phyloP scores from a whole-genome alignment of 371 early-diverging fungal genomes.

The Haplosporangium sp. region DNA sequence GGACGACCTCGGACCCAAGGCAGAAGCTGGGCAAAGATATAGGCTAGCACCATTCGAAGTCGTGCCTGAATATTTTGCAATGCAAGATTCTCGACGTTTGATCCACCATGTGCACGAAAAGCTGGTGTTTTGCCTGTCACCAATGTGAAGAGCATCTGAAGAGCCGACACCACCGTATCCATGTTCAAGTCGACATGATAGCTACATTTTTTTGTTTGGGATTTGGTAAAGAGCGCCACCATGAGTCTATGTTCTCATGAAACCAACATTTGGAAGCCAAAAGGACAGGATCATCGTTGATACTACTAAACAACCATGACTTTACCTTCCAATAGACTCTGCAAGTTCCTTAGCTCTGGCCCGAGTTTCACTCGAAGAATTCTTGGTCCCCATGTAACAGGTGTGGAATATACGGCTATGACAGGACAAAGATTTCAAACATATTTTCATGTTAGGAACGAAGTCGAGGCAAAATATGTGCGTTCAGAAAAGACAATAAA shows the following conservation, averaged over 20 bases:
- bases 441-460: not conserved
- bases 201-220: conserved; percentile 52
- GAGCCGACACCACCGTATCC: conserved; percentile 82
- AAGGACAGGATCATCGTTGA: no score
- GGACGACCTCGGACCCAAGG: conserved; percentile 87
- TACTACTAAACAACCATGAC: no score
- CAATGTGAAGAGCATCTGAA: conserved; percentile 78
- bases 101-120: conserved; percentile 90
- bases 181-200: conserved; percentile 92
- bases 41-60: conserved; percentile 94
- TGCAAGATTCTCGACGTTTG: conserved; percentile 90
- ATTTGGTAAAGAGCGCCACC: not conserved
- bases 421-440: not conserved
- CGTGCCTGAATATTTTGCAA: conserved; percentile 98
- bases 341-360: conserved; percentile 85
- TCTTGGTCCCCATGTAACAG: conserved; percentile 94
- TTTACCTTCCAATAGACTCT: conserved; percentile 79
- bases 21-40: conserved; percentile 94
- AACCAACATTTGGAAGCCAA: not conserved
- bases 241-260: not conserved
- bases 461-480: not conserved
- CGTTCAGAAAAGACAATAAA: not conserved
- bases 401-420: conserved; percentile 88
- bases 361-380: conserved; percentile 91
- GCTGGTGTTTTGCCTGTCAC: conserved; percentile 85